These are phyloP conservation scores for Sarocladiaceae sp. DNA, from an alignment of 2,329 filamentous ascomycete genomes.

Conservation along the genomic window DNA sequence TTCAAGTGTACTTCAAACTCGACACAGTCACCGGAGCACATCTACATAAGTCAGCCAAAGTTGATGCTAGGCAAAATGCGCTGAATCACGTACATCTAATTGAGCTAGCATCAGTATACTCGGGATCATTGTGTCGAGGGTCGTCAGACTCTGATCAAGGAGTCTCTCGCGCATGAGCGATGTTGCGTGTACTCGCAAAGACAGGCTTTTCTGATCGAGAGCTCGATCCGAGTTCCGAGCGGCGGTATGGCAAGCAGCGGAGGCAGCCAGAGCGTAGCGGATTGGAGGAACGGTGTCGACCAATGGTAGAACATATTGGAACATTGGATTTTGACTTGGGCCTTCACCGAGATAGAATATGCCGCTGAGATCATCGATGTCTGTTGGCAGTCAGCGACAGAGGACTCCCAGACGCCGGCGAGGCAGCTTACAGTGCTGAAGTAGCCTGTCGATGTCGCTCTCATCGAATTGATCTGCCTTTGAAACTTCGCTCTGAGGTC, in stretches of 20 bases:
- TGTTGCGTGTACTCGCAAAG: constrained; percentile 7
- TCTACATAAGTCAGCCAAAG: too few species aligned
- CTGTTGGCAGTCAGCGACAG: not conserved
- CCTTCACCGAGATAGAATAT: constrained; percentile 10
- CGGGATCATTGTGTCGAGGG: constrained; percentile 2
- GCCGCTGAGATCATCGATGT: constrained; percentile 10
- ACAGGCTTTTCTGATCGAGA: constrained; percentile 7
- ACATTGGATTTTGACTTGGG: constrained; percentile 6
- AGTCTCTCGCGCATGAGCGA: not conserved
- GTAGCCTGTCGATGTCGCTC: not conserved
- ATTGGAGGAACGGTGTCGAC: constrained; percentile 7
- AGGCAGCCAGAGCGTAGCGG: constrained; percentile 7
- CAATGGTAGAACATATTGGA: constrained; percentile 9
- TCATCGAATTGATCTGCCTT: not conserved
- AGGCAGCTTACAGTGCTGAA: not conserved
- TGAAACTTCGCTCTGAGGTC: not conserved
- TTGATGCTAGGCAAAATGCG: not conserved
- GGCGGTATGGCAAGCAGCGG: constrained; percentile 7
- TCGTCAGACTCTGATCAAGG: not conserved
- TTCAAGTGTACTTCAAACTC: constrained; percentile 10
- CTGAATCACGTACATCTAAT: constrained; percentile 6
- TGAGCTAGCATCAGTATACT: constrained; percentile 10
- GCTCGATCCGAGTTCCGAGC: constrained; percentile 2
- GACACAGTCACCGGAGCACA: constrained; percentile 10
- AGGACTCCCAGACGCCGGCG: not conserved